Percentiles rank a stretch among this genome's conserved stretches.
phyloP scores from a whole-genome alignment of 192 early-diverging fungal genomes.

The Coemansia sp. region DNA sequence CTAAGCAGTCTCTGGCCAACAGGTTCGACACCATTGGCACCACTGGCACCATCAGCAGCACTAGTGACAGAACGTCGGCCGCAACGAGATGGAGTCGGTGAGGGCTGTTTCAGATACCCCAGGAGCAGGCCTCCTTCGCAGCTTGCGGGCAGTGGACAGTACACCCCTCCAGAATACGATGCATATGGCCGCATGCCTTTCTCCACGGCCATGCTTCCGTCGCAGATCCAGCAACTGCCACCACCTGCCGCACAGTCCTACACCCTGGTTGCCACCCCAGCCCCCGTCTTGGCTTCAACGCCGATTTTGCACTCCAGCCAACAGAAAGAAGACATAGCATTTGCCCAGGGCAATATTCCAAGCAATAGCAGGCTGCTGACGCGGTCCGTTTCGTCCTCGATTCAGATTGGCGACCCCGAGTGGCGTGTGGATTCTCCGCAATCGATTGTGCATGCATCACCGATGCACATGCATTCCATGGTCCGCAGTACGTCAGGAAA shows the following conservation, averaged over 20 bases:
- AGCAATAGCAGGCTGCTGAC: neutral
- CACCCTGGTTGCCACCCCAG: slow-evolving; percentile 15
- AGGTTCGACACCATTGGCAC: slow-evolving; percentile 4
- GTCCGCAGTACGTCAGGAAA: slow-evolving; percentile 8
- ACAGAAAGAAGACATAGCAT: neutral
- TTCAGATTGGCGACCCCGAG: slow-evolving; percentile 55
- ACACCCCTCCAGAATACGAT: slow-evolving; percentile 40
- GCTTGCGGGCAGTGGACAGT: slow-evolving; percentile 10
- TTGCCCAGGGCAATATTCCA: neutral
- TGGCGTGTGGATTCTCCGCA: slow-evolving; percentile 53
- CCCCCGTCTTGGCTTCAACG: neutral
- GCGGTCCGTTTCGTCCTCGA: slow-evolving; percentile 31
- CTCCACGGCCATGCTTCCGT: slow-evolving; percentile 3
- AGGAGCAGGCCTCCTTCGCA: slow-evolving; percentile 18
- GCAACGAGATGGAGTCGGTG: neutral
- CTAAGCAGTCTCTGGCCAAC: slow-evolving; percentile 52
- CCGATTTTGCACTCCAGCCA: neutral
- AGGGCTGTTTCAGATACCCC: slow-evolving; percentile 1
- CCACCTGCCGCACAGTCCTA: neutral
- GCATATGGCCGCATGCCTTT: neutral
- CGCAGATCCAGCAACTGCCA: neutral
- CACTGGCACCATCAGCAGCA: slow-evolving; percentile 10
- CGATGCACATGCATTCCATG: slow-evolving; percentile 6
- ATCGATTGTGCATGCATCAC: slow-evolving; percentile 15
- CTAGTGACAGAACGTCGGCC: neutral